A percentile compares a stretch with the other conserved stretches of the same genome.
Evolutionary conservation across 305 asterid genomes (phyloP).

Genomic region (Solanum hybrid): DNA sequence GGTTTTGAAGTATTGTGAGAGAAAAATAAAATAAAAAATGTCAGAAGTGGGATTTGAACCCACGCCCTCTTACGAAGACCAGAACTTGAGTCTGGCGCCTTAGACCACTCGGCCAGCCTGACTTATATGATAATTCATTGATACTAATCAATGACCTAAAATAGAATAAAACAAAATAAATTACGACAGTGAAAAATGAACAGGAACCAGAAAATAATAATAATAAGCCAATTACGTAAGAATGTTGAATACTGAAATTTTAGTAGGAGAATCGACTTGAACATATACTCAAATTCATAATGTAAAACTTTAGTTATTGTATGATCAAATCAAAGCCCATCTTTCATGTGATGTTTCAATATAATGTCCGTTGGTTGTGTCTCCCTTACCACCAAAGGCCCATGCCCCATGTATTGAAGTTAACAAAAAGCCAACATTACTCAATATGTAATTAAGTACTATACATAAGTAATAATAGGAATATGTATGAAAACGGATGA

Average conservation of each 20-base stretch:
- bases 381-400: background rate
- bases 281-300: background rate
- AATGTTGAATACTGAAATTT: background rate
- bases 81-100: slow-evolving; percentile 36
- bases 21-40: background rate
- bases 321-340: too few relatives aligned
- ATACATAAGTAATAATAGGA: background rate
- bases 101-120: slow-evolving; percentile 48
- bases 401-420: background rate
- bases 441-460: background rate
- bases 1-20: background rate
- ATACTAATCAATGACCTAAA: background rate
- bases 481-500: background rate
- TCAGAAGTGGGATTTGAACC: background rate
- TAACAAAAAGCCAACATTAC: background rate
- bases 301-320: background rate
- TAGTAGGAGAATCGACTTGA: background rate
- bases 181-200: background rate
- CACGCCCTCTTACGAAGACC: background rate
- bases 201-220: background rate
- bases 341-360: background rate
- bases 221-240: background rate
- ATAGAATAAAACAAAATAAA: background rate
- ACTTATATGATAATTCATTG: background rate
- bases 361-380: background rate